Evolutionary conservation across 2,329 filamentous ascomycete species (phyloP).

Genomic region (Colletotrichum sp.): DNA sequence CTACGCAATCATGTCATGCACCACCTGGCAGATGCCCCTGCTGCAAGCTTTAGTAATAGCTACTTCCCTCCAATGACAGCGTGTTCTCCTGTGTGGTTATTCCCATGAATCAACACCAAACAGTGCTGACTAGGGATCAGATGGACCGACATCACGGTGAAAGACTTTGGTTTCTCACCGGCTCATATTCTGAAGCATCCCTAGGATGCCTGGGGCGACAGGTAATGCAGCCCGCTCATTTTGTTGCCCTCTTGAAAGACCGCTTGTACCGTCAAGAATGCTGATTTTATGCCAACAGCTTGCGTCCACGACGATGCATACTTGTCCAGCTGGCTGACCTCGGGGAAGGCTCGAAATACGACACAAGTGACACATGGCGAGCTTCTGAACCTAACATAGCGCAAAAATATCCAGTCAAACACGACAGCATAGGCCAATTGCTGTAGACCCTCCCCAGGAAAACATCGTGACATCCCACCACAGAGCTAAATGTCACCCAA

Average conservation of each 20-base stretch:
- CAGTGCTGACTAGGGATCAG: not conserved
- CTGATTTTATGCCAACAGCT: not conserved
- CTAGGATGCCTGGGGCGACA: not conserved
- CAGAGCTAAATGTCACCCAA: not conserved
- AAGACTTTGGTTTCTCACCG: not conserved
- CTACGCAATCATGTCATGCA: too few species aligned
- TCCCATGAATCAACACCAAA: not conserved
- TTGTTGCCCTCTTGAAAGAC: not conserved
- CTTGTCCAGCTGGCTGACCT: not conserved
- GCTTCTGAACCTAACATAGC: not conserved
- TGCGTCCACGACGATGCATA: not conserved
- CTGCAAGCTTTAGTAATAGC: too few species aligned
- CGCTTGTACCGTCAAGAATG: not conserved
- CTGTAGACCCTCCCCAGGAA: not conserved
- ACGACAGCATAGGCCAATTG: not conserved
- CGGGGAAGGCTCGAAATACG: not conserved
- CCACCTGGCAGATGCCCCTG: too few species aligned
- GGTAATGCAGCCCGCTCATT: not conserved
- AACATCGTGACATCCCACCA: not conserved
- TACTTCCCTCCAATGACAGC: not conserved
- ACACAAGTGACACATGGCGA: not conserved
- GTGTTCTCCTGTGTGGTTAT: not conserved
- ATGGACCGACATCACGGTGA: not conserved
- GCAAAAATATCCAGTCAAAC: fast-evolving
- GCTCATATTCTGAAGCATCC: not conserved